These are phyloP conservation scores for Craterostigma plantagineum DNA, from an alignment of 257 asterid genomes.

Conservation along the genomic window DNA sequence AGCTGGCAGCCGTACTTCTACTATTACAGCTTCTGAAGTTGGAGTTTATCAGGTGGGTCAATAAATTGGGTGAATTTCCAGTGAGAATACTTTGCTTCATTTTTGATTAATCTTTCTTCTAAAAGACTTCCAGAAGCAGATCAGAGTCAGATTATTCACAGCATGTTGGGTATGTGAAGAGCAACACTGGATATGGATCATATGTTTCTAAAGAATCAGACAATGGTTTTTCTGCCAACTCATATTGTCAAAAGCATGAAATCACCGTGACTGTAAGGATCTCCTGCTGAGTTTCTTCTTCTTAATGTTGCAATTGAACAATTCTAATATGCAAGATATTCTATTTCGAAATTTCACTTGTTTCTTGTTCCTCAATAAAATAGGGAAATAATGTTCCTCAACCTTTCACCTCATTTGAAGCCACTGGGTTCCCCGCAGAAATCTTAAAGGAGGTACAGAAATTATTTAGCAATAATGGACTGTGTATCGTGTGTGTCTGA, in stretches of 20 bases:
- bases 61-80: background rate
- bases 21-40: constrained; percentile 20
- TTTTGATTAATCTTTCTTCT: constrained; percentile 4
- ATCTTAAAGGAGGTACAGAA: constrained; percentile 71
- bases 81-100: background rate
- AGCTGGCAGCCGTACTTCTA: constrained; percentile 28
- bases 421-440: constrained; percentile 75
- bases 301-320: background rate
- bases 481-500: no score
- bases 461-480: no score
- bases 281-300: constrained; percentile 1
- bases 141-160: constrained; percentile 26
- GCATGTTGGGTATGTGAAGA: constrained; percentile 17
- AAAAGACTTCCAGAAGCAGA: constrained; percentile 27
- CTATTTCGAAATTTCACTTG: constrained; percentile 9
- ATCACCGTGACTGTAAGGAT: constrained; percentile 61
- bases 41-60: constrained; percentile 29
- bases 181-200: constrained; percentile 19
- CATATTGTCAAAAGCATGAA: constrained; percentile 66
- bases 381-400: constrained; percentile 82
- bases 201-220: no score
- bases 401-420: constrained; percentile 62
- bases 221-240: constrained; percentile 36
- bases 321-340: background rate
- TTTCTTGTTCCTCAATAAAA: constrained; percentile 7